A percentile compares a stretch with the other conserved stretches of the same genome.
Evolutionary conservation across 257 asterid genomes (phyloP).

Genomic region (Forsythia suspensa): DNA sequence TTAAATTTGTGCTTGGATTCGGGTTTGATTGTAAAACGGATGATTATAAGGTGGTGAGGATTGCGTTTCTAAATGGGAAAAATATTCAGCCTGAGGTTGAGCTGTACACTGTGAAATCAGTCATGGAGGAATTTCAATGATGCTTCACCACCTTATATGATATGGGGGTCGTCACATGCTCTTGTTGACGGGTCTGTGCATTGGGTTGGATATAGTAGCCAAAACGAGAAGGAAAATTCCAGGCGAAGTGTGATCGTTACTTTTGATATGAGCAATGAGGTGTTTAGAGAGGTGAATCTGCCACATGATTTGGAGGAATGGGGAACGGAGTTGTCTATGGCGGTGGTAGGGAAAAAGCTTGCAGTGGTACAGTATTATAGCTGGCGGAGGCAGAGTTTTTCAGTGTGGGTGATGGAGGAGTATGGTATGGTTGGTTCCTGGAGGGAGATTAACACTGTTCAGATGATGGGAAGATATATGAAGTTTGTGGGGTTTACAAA

Average conservation of each 20-base stretch:
- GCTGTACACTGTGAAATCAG: not conserved
- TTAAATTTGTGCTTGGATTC: not conserved
- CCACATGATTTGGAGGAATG: not conserved
- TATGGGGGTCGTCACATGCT: not conserved
- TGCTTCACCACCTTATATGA: not conserved
- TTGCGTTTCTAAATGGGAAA: not conserved
- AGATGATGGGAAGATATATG: not conserved
- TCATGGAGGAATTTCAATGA: not conserved
- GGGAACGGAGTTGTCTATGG: no score
- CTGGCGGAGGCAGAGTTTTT: not conserved
- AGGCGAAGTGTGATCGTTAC: not conserved
- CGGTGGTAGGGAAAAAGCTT: not conserved
- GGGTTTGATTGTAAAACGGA: not conserved
- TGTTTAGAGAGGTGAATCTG: not conserved
- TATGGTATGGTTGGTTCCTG: not conserved
- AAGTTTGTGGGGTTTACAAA: not conserved
- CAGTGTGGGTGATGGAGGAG: not conserved
- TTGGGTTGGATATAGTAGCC: not conserved
- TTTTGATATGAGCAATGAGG: not conserved
- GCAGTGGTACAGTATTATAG: not conserved
- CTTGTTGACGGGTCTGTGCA: not conserved
- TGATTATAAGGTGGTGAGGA: not conserved
- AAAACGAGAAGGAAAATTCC: not conserved
- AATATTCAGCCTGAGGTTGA: not conserved
- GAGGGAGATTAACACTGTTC: not conserved